Evolutionary conservation across 73 alveolate genomes (phyloP).

Genomic region (Paraurostyla sp.): DNA sequence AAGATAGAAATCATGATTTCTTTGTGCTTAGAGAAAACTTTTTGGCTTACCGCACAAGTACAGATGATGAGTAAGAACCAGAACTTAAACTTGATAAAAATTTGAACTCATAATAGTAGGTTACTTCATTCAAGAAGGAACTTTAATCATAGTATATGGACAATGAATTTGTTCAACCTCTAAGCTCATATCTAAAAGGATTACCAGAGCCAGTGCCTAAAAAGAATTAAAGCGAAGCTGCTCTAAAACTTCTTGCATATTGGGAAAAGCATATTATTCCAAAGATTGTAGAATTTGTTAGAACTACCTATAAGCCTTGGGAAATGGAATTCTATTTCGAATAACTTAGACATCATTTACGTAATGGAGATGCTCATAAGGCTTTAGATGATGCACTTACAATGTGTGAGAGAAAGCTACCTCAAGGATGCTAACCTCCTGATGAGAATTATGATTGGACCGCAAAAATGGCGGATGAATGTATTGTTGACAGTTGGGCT

Average conservation of each 20-base stretch:
- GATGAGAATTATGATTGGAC: slow-evolving; percentile 93
- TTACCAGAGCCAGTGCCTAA: slow-evolving; percentile 79
- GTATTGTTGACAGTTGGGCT: slow-evolving; percentile 82
- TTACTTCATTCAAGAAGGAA: neutral
- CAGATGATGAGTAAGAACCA: neutral
- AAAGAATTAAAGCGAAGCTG: slow-evolving; percentile 71
- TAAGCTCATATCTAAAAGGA: slow-evolving; percentile 57
- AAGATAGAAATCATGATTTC: slow-evolving; percentile 57
- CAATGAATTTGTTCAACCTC: slow-evolving; percentile 64
- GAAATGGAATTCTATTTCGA: slow-evolving; percentile 92
- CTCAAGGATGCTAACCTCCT: slow-evolving; percentile 91
- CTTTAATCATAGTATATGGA: slow-evolving; percentile 21
- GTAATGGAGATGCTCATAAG: slow-evolving; percentile 81
- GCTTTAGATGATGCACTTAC: slow-evolving; percentile 88
- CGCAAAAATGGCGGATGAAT: slow-evolving; percentile 87
- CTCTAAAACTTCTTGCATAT: slow-evolving; percentile 82
- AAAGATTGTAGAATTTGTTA: slow-evolving; percentile 87
- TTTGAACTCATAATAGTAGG: neutral
- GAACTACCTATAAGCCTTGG: slow-evolving; percentile 80
- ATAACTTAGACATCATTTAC: slow-evolving; percentile 80
- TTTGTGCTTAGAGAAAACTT: slow-evolving; percentile 43
- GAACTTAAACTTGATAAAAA: neutral
- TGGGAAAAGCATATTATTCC: slow-evolving; percentile 94
- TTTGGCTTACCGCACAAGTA: neutral
- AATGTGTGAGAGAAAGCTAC: slow-evolving; percentile 89